A percentile compares a stretch with the other conserved stretches of the same genome.
Conservation (phyloP, 805 yeast species). For the Priceomyces carsonii region DNA sequence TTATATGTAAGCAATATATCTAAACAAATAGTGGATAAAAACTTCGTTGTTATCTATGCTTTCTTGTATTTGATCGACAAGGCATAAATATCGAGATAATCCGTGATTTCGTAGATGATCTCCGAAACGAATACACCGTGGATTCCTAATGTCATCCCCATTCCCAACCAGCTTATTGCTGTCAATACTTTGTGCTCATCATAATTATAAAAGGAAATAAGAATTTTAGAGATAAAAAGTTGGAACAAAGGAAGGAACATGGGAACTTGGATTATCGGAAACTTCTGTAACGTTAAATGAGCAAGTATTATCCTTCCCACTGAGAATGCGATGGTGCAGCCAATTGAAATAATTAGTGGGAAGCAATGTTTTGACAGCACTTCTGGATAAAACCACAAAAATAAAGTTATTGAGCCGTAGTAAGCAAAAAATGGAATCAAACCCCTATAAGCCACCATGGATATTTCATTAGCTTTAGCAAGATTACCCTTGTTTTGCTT, state of each 20-base stretch:
- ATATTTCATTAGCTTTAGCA: slow-evolving; percentile 29
- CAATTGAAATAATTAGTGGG: slow-evolving; percentile 69
- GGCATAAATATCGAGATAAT: slow-evolving; percentile 82
- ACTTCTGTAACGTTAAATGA: slow-evolving; percentile 77
- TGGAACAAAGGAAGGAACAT: slow-evolving; percentile 64
- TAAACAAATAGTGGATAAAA: no score
- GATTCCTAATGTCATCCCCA: slow-evolving; percentile 65
- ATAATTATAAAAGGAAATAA: slow-evolving; percentile 37
- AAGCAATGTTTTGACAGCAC: slow-evolving; percentile 45
- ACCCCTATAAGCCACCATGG: slow-evolving; percentile 50
- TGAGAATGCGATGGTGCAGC: slow-evolving; percentile 73
- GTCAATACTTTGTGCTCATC: slow-evolving; percentile 45
- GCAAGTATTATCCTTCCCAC: slow-evolving; percentile 92
- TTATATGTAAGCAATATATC: slow-evolving; percentile 23
- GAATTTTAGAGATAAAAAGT: slow-evolving; percentile 32
- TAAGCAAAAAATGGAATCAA: slow-evolving; percentile 68
- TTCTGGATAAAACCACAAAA: slow-evolving; percentile 53
- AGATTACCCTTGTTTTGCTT: slow-evolving; percentile 24
- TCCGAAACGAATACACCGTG: slow-evolving; percentile 74
- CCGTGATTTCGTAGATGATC: slow-evolving; percentile 76
- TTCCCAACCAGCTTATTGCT: slow-evolving; percentile 63
- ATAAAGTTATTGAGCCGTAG: slow-evolving; percentile 47
- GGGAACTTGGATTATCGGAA: slow-evolving; percentile 74
- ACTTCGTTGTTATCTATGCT: slow-evolving; percentile 26
- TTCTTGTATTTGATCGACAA: slow-evolving; percentile 80